These are phyloP conservation scores for Priceomyces melissophilus DNA, from an alignment of 805 yeast genomes.

Conservation along the genomic window DNA sequence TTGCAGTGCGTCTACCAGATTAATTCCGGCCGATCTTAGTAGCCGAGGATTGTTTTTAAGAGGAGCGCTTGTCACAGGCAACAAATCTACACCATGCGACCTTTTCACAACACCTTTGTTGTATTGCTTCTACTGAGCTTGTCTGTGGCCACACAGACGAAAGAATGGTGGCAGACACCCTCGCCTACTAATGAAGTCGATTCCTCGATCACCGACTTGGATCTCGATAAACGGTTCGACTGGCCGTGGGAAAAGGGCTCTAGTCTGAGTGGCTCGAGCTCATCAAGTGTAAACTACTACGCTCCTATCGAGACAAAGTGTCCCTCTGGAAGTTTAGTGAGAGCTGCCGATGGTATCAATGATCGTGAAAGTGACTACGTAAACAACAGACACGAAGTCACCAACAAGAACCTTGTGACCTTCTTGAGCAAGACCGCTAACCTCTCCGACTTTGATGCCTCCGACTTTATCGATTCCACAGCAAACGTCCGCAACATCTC, in stretches of 20 bases:
- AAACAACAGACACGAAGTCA: constrained; percentile 19
- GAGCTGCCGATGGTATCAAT: constrained; percentile 26
- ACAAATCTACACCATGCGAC: too few relatives aligned
- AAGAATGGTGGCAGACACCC: too few relatives aligned
- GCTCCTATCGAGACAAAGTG: constrained; percentile 29
- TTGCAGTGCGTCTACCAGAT: too few relatives aligned
- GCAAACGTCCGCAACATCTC: constrained; percentile 22
- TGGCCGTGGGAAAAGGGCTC: constrained; percentile 22
- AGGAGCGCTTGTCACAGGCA: too few relatives aligned
- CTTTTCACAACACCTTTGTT: too few relatives aligned
- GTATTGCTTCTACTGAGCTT: too few relatives aligned
- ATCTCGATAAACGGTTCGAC: constrained; percentile 2
- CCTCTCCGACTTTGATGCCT: constrained; percentile 31
- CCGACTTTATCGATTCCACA: constrained; percentile 20
- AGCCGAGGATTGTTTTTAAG: too few relatives aligned
- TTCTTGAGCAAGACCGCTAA: constrained; percentile 29
- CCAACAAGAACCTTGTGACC: constrained; percentile 25
- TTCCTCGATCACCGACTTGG: too few relatives aligned
- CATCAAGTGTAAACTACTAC: constrained; percentile 16
- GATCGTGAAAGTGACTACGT: constrained; percentile 25
- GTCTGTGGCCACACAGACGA: too few relatives aligned
- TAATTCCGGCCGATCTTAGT: too few relatives aligned
- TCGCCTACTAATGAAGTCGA: not conserved
- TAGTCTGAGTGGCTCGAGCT: constrained; percentile 4
- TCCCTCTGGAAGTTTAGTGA: constrained; percentile 21